These are phyloP conservation scores for Arthrobotrys pseudoclavata DNA, from an alignment of 2,329 filamentous ascomycete genomes.

Conservation along the genomic window DNA sequence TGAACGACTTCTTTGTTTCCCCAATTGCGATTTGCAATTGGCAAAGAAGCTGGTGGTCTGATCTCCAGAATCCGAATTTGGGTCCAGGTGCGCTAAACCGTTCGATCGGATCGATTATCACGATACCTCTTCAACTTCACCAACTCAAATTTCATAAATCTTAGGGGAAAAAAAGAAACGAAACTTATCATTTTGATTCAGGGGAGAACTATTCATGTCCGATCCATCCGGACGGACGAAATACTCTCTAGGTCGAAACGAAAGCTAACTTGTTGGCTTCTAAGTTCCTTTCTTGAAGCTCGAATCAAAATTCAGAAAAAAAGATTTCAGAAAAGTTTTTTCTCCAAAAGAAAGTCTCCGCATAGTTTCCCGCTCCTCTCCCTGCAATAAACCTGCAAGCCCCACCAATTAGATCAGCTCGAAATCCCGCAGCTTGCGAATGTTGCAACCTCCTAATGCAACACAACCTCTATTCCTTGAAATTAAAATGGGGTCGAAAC, in stretches of 20 bases:
- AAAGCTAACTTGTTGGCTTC: neutral
- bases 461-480: constrained; percentile 22
- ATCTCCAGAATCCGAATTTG: constrained; percentile 17
- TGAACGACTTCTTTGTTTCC: constrained; percentile 14
- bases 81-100: constrained; percentile 22
- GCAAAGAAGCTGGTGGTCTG: constrained; percentile 36
- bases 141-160: constrained; percentile 1
- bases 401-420: constrained; percentile 12
- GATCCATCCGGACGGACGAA: constrained; percentile 6
- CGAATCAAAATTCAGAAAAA: neutral
- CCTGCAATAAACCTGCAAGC: constrained; percentile 21
- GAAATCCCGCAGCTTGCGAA: constrained; percentile 13
- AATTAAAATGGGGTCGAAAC: constrained; percentile 5
- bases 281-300: neutral
- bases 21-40: constrained; percentile 27
- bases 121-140: constrained; percentile 8
- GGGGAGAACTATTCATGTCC: neutral
- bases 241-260: neutral
- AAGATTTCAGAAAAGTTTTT: neutral
- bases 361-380: constrained; percentile 16
- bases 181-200: neutral
- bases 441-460: constrained; percentile 33
- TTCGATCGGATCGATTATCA: constrained; percentile 30
- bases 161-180: neutral
- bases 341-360: neutral